These are phyloP conservation scores for Termitomyces sp. DNA, from an alignment of 768 basidiomycete species.

Conservation along the genomic window DNA sequence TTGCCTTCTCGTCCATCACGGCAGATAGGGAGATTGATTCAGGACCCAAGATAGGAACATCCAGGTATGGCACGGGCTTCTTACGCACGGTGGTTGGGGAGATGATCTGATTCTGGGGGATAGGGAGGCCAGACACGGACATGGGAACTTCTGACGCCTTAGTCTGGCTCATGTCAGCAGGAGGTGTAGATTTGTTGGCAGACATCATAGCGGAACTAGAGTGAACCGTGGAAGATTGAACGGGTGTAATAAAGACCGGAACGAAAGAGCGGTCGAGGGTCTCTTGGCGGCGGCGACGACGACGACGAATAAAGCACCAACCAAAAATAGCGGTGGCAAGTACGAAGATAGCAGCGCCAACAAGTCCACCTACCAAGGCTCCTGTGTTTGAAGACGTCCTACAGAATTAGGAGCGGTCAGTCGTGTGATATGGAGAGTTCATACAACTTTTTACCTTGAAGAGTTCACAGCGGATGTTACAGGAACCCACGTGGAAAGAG, in stretches of 20 bases:
- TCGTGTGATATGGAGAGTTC: too few relatives aligned
- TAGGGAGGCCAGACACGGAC: background rate
- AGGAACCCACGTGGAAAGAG: slow-evolving; percentile 1
- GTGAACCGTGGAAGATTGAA: background rate
- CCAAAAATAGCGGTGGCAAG: slow-evolving; percentile 9
- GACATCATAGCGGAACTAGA: background rate
- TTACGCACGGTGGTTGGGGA: slow-evolving; percentile 2
- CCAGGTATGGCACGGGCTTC: slow-evolving; percentile 15
- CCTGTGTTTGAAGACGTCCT: slow-evolving; percentile 3
- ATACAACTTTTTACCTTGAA: slow-evolving; percentile 5
- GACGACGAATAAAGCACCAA: slow-evolving; percentile 14
- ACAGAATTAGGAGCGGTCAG: background rate
- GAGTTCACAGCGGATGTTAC: background rate
- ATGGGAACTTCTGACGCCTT: background rate
- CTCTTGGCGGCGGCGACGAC: slow-evolving; percentile 11
- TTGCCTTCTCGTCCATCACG: background rate
- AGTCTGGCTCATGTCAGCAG: background rate
- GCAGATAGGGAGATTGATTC: background rate
- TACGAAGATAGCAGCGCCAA: slow-evolving; percentile 14
- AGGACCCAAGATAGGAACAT: slow-evolving; percentile 2
- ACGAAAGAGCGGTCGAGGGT: slow-evolving; percentile 4
- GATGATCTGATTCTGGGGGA: background rate
- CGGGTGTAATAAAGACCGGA: slow-evolving; percentile 2
- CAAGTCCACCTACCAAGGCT: slow-evolving; percentile 14
- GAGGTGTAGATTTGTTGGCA: background rate